These are phyloP conservation scores for Neurospora pannonica DNA, from an alignment of 495 filamentous ascomycete genomes.

Conservation along the genomic window DNA sequence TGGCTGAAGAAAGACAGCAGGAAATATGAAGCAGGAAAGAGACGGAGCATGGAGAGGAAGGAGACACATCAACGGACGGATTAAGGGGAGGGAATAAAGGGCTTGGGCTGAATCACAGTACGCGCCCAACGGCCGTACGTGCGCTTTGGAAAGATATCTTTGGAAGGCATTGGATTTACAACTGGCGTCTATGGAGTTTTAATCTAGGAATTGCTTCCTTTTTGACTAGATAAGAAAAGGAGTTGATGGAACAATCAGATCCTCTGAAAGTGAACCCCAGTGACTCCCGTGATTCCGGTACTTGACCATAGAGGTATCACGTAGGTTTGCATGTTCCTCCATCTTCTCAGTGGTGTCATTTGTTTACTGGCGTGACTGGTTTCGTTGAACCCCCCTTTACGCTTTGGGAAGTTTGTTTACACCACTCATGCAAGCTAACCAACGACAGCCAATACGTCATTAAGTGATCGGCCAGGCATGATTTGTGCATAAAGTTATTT, in stretches of 20 bases:
- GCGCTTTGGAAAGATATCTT: neutral
- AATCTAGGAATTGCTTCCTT: neutral
- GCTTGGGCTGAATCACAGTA: neutral
- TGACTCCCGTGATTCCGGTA: neutral
- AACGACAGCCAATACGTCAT: neutral
- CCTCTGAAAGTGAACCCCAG: neutral
- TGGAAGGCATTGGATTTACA: neutral
- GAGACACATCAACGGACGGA: neutral
- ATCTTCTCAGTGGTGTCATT: no score
- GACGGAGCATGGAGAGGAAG: neutral
- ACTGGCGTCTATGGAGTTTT: neutral
- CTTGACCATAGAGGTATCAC: no score
- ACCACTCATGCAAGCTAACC: neutral
- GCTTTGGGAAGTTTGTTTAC: neutral
- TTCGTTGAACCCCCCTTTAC: neutral
- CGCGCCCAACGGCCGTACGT: neutral
- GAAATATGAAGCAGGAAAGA: neutral
- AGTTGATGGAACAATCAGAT: neutral
- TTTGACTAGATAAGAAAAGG: neutral
- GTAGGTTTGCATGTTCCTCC: neutral
- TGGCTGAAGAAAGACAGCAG: neutral
- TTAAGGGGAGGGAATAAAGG: neutral
- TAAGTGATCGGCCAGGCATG: neutral
- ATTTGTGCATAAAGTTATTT: neutral
- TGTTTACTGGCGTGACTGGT: neutral